Percentiles rank a stretch among this genome's conserved stretches.
These are phyloP conservation scores for Hypoxylon crocopeplum DNA, from an alignment of 495 filamentous ascomycete genomes.

Conservation along the genomic window DNA sequence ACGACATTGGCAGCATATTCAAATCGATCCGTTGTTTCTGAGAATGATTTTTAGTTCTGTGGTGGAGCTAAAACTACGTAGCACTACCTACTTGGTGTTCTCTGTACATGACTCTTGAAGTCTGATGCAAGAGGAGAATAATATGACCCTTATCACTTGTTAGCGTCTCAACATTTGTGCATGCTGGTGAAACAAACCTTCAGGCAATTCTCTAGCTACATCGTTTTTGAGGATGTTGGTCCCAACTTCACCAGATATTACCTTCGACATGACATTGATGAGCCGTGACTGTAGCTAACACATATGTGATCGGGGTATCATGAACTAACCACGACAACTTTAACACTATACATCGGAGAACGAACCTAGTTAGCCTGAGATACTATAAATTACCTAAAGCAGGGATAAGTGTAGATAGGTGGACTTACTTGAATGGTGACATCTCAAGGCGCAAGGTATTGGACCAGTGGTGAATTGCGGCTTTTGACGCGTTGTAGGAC, in stretches of 20 bases:
- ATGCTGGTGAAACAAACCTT: conserved; percentile 10
- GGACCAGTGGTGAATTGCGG: conserved; percentile 41
- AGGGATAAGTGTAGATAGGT: no score
- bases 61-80: neutral
- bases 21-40: conserved; percentile 8
- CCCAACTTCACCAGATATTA: conserved; percentile 44
- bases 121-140: neutral
- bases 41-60: neutral
- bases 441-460: conserved; percentile 45
- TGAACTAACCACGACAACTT: neutral
- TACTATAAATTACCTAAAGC: no score
- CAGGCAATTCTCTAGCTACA: conserved; percentile 25
- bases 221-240: conserved; percentile 47
- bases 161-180: neutral
- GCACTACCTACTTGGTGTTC: conserved; percentile 8
- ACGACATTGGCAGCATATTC: conserved; percentile 9
- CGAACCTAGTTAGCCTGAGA: no score
- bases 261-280: neutral
- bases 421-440: conserved; percentile 39
- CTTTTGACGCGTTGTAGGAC: conserved; percentile 45
- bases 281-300: neutral
- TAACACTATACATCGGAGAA: no score
- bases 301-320: neutral
- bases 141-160: conserved; percentile 3
- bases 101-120: conserved; percentile 2